Evolutionary conservation across 352 stramenopile species (phyloP).

Genomic region (Phytophthora sojae): DNA sequence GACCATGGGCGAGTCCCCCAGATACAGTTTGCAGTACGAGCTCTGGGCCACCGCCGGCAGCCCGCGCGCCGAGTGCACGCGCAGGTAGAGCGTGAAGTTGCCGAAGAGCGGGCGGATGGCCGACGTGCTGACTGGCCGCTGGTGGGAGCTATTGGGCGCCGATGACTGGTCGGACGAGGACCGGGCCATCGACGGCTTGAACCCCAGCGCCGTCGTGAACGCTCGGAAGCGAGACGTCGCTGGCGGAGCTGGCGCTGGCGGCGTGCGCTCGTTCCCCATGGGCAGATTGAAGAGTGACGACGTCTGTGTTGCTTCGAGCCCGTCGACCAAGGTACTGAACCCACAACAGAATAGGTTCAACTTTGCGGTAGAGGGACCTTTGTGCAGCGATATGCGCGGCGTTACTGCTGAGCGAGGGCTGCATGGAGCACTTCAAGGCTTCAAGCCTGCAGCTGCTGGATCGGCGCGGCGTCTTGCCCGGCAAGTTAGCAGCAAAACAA

Average conservation of each 20-base stretch:
- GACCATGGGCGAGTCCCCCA: conserved; percentile 61
- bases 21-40: conserved; percentile 80
- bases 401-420: neutral
- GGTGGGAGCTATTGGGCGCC: neutral
- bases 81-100: conserved; percentile 68
- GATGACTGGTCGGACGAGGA: conserved; percentile 21
- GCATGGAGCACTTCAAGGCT: neutral
- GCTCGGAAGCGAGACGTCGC: conserved; percentile 31
- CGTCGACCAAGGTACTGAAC: neutral
- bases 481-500: no score
- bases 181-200: conserved; percentile 11
- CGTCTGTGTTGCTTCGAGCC: neutral
- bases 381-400: conserved; percentile 4
- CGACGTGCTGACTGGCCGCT: conserved; percentile 12
- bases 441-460: no score
- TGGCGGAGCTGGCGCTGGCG: neutral
- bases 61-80: conserved; percentile 69
- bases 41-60: conserved; percentile 49
- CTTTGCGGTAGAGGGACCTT: conserved; percentile 18
- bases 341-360: conserved; percentile 11
- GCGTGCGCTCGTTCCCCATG: conserved; percentile 11
- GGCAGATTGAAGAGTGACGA: conserved; percentile 20
- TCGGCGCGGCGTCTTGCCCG: no score
- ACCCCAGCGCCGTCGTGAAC: conserved; percentile 29
- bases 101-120: conserved; percentile 18